Evolutionary conservation across 768 basidiomycete species (phyloP).

Genomic region (Wakefieldia striispora): DNA sequence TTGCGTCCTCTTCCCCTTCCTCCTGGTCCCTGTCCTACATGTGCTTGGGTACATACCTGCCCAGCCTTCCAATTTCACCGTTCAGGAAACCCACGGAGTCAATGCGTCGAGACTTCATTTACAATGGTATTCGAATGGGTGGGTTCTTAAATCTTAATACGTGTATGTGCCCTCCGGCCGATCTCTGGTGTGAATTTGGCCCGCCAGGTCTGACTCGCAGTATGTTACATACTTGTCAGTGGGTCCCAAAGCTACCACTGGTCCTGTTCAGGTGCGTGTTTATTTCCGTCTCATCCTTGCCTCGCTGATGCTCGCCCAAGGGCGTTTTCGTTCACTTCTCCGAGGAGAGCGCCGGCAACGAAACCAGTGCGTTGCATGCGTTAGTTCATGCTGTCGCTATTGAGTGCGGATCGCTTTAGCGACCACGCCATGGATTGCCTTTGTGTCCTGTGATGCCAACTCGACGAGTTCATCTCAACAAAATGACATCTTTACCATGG

Average conservation of each 20-base stretch:
- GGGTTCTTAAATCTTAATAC: conserved; percentile 5
- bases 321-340: conserved; percentile 85
- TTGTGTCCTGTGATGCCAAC: conserved; percentile 81
- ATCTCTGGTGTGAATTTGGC: conserved; percentile 9
- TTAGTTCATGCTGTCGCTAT: conserved; percentile 17
- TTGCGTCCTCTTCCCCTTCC: conserved; percentile 5
- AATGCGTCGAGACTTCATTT: conserved; percentile 51
- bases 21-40: conserved; percentile 2
- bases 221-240: conserved; percentile 61
- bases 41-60: conserved; percentile 67
- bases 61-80: conserved; percentile 63
- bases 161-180: background rate
- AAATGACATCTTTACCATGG: conserved; percentile 81
- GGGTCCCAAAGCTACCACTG: conserved; percentile 42
- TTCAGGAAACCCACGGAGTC: conserved; percentile 47
- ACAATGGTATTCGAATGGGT: conserved; percentile 60
- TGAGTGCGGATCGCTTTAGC: conserved; percentile 38
- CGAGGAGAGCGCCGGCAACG: conserved; percentile 50
- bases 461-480: conserved; percentile 56
- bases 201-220: conserved; percentile 47
- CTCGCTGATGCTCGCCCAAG: conserved; percentile 32
- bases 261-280: conserved; percentile 52
- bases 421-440: conserved; percentile 86
- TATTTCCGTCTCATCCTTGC: background rate
- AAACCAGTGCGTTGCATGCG: conserved; percentile 48